These are phyloP conservation scores for Mycena rosella DNA, from an alignment of 768 basidiomycete genomes.

Conservation along the genomic window DNA sequence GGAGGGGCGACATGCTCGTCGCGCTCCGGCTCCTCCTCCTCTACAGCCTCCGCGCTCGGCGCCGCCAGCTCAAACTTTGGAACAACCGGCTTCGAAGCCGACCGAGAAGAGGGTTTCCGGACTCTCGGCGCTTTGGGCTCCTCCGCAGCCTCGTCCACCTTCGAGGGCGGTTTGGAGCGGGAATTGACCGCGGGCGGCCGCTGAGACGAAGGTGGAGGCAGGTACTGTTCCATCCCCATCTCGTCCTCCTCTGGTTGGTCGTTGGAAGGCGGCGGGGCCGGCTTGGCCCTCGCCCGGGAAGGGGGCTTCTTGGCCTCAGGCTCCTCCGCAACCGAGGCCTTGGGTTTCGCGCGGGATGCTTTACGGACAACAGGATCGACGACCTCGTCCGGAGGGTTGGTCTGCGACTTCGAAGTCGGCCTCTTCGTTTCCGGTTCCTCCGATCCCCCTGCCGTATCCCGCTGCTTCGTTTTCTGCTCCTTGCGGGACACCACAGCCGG, in stretches of 20 bases:
- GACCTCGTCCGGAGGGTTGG: slow-evolving; percentile 21
- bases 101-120: slow-evolving; percentile 30
- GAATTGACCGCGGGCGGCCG: slow-evolving; percentile 18
- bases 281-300: slow-evolving; percentile 28
- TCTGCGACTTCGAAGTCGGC: slow-evolving; percentile 29
- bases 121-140: slow-evolving; percentile 19
- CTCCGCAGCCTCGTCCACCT: slow-evolving; percentile 6
- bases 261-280: slow-evolving; percentile 19
- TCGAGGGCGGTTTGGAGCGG: slow-evolving; percentile 23
- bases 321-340: slow-evolving; percentile 27
- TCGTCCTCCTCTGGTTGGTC: slow-evolving; percentile 37
- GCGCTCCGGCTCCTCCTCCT: slow-evolving; percentile 28
- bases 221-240: slow-evolving; percentile 35
- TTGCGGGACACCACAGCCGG: slow-evolving; percentile 33
- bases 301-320: slow-evolving; percentile 27
- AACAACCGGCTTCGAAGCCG: slow-evolving; percentile 26
- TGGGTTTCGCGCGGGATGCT: slow-evolving; percentile 31
- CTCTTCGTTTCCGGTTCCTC: slow-evolving; percentile 3
- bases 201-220: slow-evolving; percentile 31
- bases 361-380: slow-evolving; percentile 27
- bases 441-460: slow-evolving; percentile 1
- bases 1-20: slow-evolving; percentile 16
- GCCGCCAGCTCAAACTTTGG: slow-evolving; percentile 21
- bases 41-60: slow-evolving; percentile 7
- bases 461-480: slow-evolving; percentile 30